Evolutionary conservation across 139 green algal genomes (phyloP).

Genomic region (Chlorella sp.): DNA sequence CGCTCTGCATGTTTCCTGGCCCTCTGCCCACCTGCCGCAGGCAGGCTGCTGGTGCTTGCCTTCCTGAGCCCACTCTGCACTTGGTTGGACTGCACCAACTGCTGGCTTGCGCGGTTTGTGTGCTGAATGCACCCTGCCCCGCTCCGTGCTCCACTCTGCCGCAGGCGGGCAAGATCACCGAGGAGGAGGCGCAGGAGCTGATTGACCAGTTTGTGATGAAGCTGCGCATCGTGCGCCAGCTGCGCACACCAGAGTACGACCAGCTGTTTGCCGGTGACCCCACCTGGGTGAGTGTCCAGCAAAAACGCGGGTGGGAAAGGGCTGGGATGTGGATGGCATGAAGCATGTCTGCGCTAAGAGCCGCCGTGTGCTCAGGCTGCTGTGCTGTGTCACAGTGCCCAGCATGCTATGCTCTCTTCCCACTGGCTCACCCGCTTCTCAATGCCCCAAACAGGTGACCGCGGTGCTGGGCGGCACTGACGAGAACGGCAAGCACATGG

Average conservation of each 20-base stretch:
- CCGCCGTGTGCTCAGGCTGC: no score
- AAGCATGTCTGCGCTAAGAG: no score
- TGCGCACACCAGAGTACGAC: conserved; percentile 85
- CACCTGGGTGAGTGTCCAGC: conserved; percentile 70
- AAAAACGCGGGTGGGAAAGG: no score
- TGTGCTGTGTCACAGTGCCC: neutral
- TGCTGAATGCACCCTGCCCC: no score
- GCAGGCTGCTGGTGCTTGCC: no score
- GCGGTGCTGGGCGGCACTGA: conserved; percentile 66
- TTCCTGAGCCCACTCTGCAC: no score
- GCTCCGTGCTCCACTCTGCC: conserved; percentile 55
- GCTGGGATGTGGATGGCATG: no score
- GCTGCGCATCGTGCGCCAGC: conserved; percentile 57
- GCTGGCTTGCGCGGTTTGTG: no score
- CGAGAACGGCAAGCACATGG: conserved; percentile 54
- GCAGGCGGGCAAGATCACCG: conserved; percentile 51
- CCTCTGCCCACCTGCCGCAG: neutral
- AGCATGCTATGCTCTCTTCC: neutral
- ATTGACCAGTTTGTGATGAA: conserved; percentile 63
- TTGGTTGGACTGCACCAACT: no score
- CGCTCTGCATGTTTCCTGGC: neutral
- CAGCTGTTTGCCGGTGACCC: conserved; percentile 81
- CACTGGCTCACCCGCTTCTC: neutral
- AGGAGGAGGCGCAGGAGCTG: conserved; percentile 73
- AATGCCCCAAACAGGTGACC: conserved; percentile 46